Percentiles rank a stretch among this genome's conserved stretches.
Conservation (phyloP, 2,329 filamentous ascomycete species). For the Claviceps digitariae region DNA sequence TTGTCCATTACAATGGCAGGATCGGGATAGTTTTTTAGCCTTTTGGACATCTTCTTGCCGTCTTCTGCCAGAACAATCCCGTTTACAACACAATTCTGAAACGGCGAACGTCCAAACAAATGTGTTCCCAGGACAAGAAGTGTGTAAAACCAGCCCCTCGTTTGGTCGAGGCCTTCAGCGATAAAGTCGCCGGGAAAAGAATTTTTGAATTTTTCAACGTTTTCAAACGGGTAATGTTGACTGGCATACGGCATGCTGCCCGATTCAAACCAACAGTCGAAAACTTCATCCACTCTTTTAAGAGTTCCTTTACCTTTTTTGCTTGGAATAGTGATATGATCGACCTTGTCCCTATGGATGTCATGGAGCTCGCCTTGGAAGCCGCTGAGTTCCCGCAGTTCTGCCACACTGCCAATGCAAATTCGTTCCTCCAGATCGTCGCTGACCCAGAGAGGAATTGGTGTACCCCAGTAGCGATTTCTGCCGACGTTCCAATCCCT, state of each 20-base stretch:
- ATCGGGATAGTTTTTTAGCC: slow-evolving; percentile 91
- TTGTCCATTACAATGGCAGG: slow-evolving; percentile 69
- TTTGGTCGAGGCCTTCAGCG: slow-evolving; percentile 85
- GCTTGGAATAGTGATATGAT: slow-evolving; percentile 87
- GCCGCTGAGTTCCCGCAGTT: slow-evolving; percentile 77
- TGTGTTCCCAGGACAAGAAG: slow-evolving; percentile 78
- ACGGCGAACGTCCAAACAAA: slow-evolving; percentile 71
- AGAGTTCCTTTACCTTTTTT: slow-evolving; percentile 76
- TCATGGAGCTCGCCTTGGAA: slow-evolving; percentile 72
- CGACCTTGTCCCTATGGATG: slow-evolving; percentile 84
- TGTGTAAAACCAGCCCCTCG: slow-evolving; percentile 94
- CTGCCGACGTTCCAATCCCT: slow-evolving; percentile 92
- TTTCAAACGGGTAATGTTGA: slow-evolving; percentile 85
- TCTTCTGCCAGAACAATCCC: slow-evolving; percentile 88
- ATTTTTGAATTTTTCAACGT: slow-evolving; percentile 64
- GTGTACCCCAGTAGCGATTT: slow-evolving; percentile 92
- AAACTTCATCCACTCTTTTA: slow-evolving; percentile 72
- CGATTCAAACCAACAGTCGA: slow-evolving; percentile 96
- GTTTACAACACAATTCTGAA: slow-evolving; percentile 94
- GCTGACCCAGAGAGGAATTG: slow-evolving; percentile 82
- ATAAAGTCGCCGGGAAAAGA: slow-evolving; percentile 90
- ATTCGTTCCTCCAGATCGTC: slow-evolving; percentile 79
- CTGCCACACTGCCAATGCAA: slow-evolving; percentile 71
- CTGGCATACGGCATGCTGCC: slow-evolving; percentile 92
- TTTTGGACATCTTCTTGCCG: slow-evolving; percentile 98